phyloP scores from a whole-genome alignment of 495 filamentous ascomycete species.

The Penicillium cataractarum region DNA sequence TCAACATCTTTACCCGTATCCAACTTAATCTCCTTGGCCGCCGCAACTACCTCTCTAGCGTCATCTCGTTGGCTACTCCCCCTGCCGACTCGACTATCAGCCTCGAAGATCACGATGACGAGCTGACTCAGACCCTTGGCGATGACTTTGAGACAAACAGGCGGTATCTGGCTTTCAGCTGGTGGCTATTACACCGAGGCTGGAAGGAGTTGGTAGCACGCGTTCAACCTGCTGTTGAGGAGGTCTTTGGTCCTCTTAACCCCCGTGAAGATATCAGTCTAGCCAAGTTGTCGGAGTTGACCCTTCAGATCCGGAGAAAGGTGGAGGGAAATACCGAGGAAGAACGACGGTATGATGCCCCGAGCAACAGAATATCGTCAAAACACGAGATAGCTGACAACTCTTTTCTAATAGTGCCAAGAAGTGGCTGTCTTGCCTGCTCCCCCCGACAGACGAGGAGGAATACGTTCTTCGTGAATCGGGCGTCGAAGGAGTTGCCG shows the following conservation, averaged over 20 bases:
- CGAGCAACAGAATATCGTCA: not conserved
- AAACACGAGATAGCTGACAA: not conserved
- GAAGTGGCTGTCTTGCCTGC: constrained; percentile 83
- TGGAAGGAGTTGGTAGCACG: constrained; percentile 79
- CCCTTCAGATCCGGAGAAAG: constrained; percentile 74
- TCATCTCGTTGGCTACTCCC: constrained; percentile 81
- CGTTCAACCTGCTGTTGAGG: constrained; percentile 77
- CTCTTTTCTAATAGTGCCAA: constrained; percentile 29
- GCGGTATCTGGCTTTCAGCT: constrained; percentile 92
- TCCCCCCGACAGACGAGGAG: constrained; percentile 79
- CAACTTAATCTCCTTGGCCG: constrained; percentile 97
- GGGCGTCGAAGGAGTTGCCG: constrained; percentile 65
- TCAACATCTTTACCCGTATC: constrained; percentile 90
- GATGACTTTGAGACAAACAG: constrained; percentile 94
- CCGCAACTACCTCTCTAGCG: constrained; percentile 90
- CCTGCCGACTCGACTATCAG: constrained; percentile 67
- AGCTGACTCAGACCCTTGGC: constrained; percentile 75
- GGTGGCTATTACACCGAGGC: constrained; percentile 94
- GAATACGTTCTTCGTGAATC: constrained; percentile 80
- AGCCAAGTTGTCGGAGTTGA: constrained; percentile 75
- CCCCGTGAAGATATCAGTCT: constrained; percentile 86
- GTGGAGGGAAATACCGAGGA: constrained; percentile 77
- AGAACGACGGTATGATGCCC: constrained; percentile 58
- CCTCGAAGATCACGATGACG: constrained; percentile 88
- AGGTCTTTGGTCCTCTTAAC: constrained; percentile 82